Evolutionary conservation across 2,329 filamentous ascomycete species (phyloP).

Genomic region (Talaromyces sp.): DNA sequence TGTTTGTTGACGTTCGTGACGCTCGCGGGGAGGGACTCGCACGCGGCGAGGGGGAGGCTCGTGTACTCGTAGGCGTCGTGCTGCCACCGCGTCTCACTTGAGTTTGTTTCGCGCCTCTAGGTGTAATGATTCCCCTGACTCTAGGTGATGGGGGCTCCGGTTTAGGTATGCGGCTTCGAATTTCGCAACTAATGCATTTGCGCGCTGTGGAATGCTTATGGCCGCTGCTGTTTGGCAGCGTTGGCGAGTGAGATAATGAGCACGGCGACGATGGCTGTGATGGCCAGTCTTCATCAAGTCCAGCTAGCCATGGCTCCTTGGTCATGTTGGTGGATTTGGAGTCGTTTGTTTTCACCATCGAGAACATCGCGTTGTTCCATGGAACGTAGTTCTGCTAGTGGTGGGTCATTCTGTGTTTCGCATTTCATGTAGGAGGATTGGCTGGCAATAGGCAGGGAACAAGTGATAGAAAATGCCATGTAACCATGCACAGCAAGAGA

Average conservation of each 20-base stretch:
- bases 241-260: slow-evolving; percentile 14
- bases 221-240: neutral
- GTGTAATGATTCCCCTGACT: slow-evolving; percentile 12
- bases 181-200: slow-evolving; percentile 17
- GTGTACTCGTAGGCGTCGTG: slow-evolving; percentile 29
- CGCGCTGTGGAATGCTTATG: slow-evolving; percentile 15
- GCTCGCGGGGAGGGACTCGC: slow-evolving; percentile 18
- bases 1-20: slow-evolving; percentile 9
- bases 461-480: neutral
- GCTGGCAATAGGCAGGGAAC: neutral
- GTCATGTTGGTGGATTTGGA: slow-evolving; percentile 14
- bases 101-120: slow-evolving; percentile 11
- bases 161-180: slow-evolving; percentile 17
- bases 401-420: slow-evolving; percentile 15
- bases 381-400: slow-evolving; percentile 13
- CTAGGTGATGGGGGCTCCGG: slow-evolving; percentile 18
- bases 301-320: slow-evolving; percentile 43
- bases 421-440: neutral
- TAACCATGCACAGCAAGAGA: neutral
- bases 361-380: slow-evolving; percentile 13
- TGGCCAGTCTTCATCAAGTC: slow-evolving; percentile 42
- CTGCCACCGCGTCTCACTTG: slow-evolving; percentile 15
- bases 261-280: slow-evolving; percentile 37
- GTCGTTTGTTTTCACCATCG: slow-evolving; percentile 14
- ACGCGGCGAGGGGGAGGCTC: slow-evolving; percentile 34